A percentile compares a stretch with the other conserved stretches of the same genome.
These are phyloP conservation scores for Tilletia setariae DNA, from an alignment of 1,284 basidiomycete species.

Conservation along the genomic window DNA sequence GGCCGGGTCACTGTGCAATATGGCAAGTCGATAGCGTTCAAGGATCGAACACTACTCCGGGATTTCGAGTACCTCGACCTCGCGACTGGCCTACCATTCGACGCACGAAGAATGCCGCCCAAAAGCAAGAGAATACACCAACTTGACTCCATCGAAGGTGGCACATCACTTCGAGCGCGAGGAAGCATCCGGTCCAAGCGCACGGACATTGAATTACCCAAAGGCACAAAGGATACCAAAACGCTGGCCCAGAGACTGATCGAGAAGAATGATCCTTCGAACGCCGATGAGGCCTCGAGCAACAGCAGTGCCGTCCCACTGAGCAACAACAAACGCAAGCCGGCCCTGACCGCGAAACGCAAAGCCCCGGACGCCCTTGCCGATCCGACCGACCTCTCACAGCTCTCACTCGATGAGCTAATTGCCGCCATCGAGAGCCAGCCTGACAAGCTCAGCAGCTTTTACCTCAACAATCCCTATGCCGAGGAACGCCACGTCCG, in stretches of 20 bases:
- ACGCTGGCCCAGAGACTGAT: slow-evolving; percentile 8
- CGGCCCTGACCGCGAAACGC: slow-evolving; percentile 46
- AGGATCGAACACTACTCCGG: slow-evolving; percentile 57
- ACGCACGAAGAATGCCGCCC: slow-evolving; percentile 52
- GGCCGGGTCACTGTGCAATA: slow-evolving; percentile 57
- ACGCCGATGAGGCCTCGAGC: background rate
- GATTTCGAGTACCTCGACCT: slow-evolving; percentile 58
- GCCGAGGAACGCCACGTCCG: slow-evolving; percentile 59
- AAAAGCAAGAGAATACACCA: slow-evolving; percentile 55
- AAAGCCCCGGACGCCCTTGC: slow-evolving; percentile 38
- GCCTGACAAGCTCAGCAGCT: slow-evolving; percentile 52
- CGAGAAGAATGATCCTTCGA: background rate
- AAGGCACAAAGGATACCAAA: slow-evolving; percentile 18
- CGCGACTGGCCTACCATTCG: slow-evolving; percentile 57
- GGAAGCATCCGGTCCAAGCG: background rate
- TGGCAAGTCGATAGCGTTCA: slow-evolving; percentile 58
- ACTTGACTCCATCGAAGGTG: slow-evolving; percentile 55
- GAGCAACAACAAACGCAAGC: background rate
- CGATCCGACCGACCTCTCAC: slow-evolving; percentile 52
- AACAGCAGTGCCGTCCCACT: background rate
- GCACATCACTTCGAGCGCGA: background rate
- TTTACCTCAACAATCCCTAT: slow-evolving; percentile 55
- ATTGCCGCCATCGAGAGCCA: slow-evolving; percentile 57
- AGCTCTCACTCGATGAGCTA: slow-evolving; percentile 57
- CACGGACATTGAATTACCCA: background rate